Conservation (phyloP, 495 filamentous ascomycete genomes). For the Aspergillus incahuasiensis region DNA sequence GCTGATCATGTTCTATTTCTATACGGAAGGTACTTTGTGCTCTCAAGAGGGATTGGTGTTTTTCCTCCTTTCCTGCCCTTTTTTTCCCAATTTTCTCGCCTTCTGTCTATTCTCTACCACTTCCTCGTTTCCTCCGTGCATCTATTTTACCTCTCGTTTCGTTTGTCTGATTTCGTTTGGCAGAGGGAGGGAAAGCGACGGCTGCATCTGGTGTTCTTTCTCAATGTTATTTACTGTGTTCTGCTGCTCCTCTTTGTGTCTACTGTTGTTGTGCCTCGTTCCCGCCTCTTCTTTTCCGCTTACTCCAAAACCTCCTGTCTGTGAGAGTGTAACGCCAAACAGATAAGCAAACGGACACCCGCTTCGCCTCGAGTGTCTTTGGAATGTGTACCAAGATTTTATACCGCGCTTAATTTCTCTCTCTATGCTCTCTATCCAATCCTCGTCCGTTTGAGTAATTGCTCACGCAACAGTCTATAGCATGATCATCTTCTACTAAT, state of each 20-base stretch:
- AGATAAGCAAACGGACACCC: slow-evolving; percentile 31
- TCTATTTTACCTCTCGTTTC: slow-evolving; percentile 27
- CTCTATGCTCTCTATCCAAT: neutral
- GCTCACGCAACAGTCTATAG: slow-evolving; percentile 7
- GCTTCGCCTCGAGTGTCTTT: slow-evolving; percentile 24
- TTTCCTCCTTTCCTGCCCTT: slow-evolving; percentile 13
- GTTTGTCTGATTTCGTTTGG: slow-evolving; percentile 31
- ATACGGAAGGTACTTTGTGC: slow-evolving; percentile 25
- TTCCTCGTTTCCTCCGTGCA: slow-evolving; percentile 4
- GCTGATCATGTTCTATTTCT: slow-evolving; percentile 20
- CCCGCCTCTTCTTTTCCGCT: slow-evolving; percentile 21
- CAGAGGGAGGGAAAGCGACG: slow-evolving; percentile 32
- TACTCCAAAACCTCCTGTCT: slow-evolving; percentile 22
- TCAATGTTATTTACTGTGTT: slow-evolving; percentile 22
- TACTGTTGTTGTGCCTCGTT: slow-evolving; percentile 9
- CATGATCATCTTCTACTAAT: too few species aligned
- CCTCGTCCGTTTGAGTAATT: neutral
- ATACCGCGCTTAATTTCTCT: slow-evolving; percentile 7
- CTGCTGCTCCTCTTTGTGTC: slow-evolving; percentile 24
- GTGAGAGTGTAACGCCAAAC: slow-evolving; percentile 27
- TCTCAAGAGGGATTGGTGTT: slow-evolving; percentile 15
- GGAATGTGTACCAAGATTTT: slow-evolving; percentile 14
- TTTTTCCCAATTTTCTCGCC: slow-evolving; percentile 15
- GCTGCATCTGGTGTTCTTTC: slow-evolving; percentile 27
- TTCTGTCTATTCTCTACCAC: slow-evolving; percentile 17